These are phyloP conservation scores for Candida xyloterini DNA, from an alignment of 805 yeast species.

Conservation along the genomic window DNA sequence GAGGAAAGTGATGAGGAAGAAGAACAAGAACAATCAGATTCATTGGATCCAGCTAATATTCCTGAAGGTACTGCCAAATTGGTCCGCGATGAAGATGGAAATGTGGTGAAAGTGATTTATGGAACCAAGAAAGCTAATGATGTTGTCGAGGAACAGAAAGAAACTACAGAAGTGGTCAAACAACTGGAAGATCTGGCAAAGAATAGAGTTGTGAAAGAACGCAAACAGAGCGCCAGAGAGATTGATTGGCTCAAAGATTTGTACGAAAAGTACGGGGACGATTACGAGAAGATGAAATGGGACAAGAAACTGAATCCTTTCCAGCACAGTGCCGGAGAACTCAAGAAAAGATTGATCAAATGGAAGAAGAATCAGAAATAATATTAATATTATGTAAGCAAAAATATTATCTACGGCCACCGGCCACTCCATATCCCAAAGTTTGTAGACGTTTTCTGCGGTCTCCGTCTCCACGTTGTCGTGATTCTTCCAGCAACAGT, in stretches of 20 bases:
- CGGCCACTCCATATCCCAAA: slow-evolving; percentile 22
- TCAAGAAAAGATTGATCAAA: slow-evolving; percentile 64
- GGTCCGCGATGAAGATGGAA: slow-evolving; percentile 65
- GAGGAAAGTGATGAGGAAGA: slow-evolving; percentile 29
- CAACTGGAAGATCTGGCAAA: slow-evolving; percentile 64
- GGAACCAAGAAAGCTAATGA: slow-evolving; percentile 48
- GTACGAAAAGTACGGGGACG: slow-evolving; percentile 78
- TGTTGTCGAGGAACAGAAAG: slow-evolving; percentile 17
- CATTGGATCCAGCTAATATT: slow-evolving; percentile 56
- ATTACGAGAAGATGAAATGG: slow-evolving; percentile 88
- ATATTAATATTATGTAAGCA: no score
- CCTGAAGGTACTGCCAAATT: slow-evolving; percentile 80
- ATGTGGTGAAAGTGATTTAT: slow-evolving; percentile 63
- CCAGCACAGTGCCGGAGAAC: slow-evolving; percentile 84
- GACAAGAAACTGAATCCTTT: slow-evolving; percentile 78
- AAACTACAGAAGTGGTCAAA: slow-evolving; percentile 55
- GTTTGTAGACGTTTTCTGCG: slow-evolving; percentile 24
- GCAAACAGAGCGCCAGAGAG: slow-evolving; percentile 70
- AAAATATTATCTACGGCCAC: slow-evolving; percentile 14
- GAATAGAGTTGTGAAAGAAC: slow-evolving; percentile 42
- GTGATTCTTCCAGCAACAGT: slow-evolving; percentile 17
- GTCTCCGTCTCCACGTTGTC: slow-evolving; percentile 5
- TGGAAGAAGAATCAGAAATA: slow-evolving; percentile 50
- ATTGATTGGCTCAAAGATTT: slow-evolving; percentile 63
- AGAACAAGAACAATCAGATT: slow-evolving; percentile 34